Conservation (phyloP, 371 early-diverging fungal genomes). For the Mortierella polycephala region DNA sequence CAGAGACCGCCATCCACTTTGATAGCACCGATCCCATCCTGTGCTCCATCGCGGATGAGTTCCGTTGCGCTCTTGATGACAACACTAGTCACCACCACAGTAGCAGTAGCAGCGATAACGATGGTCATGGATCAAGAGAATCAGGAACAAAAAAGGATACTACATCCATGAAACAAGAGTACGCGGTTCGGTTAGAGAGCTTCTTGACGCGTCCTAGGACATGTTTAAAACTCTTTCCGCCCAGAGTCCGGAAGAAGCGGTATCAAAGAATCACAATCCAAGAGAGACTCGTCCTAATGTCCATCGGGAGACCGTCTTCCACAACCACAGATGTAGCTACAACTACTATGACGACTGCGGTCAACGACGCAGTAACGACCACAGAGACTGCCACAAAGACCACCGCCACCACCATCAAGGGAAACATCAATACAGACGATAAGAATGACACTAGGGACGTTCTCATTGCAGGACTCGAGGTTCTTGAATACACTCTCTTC, state of each 20-base stretch:
- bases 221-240: conserved; percentile 28
- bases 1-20: background rate
- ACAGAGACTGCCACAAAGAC: background rate
- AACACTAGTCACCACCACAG: background rate
- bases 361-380: background rate
- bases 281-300: conserved; percentile 38
- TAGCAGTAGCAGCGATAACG: background rate
- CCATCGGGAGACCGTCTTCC: conserved; percentile 11
- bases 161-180: background rate
- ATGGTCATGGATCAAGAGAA: background rate
- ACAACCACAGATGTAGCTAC: no score
- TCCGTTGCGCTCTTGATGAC: conserved; percentile 1
- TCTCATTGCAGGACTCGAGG: conserved; percentile 42
- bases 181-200: conserved; percentile 26
- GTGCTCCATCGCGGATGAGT: conserved; percentile 30
- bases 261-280: conserved; percentile 28
- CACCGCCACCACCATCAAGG: background rate
- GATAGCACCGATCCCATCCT: conserved; percentile 23
- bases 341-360: background rate
- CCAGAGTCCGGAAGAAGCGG: conserved; percentile 14
- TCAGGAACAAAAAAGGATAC: background rate
- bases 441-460: background rate
- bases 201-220: conserved; percentile 32
- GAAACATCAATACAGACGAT: background rate
- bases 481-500: conserved; percentile 37